Evolutionary conservation across 345 rosid genomes (phyloP).

Genomic region (Linum trigynum): DNA sequence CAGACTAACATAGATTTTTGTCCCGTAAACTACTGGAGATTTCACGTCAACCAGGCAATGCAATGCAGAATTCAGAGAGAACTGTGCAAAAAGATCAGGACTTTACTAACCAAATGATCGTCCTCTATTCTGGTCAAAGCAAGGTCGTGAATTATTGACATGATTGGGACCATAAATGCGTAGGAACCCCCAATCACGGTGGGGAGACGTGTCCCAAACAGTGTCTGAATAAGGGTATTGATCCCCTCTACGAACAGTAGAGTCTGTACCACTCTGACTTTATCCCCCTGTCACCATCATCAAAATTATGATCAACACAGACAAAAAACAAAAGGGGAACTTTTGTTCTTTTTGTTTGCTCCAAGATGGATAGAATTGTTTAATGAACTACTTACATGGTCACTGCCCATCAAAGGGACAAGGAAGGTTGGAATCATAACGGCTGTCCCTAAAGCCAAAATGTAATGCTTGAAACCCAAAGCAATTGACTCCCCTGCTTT

Average conservation of each 20-base stretch:
- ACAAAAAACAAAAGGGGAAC: neutral
- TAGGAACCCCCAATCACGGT: slow-evolving; percentile 96
- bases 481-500: slow-evolving; percentile 81
- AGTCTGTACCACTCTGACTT: slow-evolving; percentile 92
- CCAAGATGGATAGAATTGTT: neutral
- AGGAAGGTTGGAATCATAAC: slow-evolving; percentile 99
- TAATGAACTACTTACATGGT: slow-evolving; percentile 45
- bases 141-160: slow-evolving; percentile 83
- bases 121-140: slow-evolving; percentile 64
- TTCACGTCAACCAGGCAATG: too few species aligned
- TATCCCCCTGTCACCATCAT: slow-evolving; percentile 60
- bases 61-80: too few species aligned
- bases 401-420: slow-evolving; percentile 95
- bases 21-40: too few species aligned
- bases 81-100: too few species aligned
- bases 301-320: neutral
- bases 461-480: slow-evolving; percentile 90
- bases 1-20: too few species aligned
- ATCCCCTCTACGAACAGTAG: slow-evolving; percentile 83
- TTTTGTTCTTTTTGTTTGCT: neutral
- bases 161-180: slow-evolving; percentile 92
- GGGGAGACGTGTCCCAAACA: slow-evolving; percentile 89
- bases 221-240: slow-evolving; percentile 80
- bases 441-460: slow-evolving; percentile 91
- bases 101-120: slow-evolving; percentile 51